Evolutionary conservation across 2,329 filamentous ascomycete genomes (phyloP).

Genomic region (Phialophora chinensis): DNA sequence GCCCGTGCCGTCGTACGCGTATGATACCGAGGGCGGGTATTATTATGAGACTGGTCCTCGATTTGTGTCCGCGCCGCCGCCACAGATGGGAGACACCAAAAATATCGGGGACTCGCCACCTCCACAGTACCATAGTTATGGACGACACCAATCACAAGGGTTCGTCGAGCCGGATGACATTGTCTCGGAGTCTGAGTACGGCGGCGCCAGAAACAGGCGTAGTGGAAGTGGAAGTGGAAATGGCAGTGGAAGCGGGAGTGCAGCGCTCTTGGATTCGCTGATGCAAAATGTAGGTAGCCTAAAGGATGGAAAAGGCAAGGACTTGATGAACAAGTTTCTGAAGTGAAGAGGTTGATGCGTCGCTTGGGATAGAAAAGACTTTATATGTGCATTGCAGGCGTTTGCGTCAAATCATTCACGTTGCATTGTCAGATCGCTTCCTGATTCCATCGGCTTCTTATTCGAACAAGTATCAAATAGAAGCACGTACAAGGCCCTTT

Average conservation of each 20-base stretch:
- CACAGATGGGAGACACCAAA: not conserved
- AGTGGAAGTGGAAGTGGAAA: not conserved
- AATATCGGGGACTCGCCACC: not conserved
- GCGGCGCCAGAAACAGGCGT: not conserved
- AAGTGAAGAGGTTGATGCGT: not conserved
- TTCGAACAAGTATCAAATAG: not conserved
- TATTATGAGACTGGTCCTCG: not conserved
- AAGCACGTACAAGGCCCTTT: not conserved
- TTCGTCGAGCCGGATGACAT: constrained; percentile 22
- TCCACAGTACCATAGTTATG: not conserved
- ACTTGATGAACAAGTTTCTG: constrained; percentile 21
- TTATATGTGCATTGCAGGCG: constrained; percentile 1
- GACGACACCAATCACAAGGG: constrained; percentile 8
- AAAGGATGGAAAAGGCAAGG: constrained; percentile 20
- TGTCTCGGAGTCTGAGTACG: not conserved
- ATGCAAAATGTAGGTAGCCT: not conserved
- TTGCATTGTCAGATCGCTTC: not conserved
- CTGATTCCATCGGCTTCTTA: not conserved
- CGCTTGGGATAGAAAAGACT: not conserved
- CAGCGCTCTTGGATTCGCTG: constrained; percentile 7
- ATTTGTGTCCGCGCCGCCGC: not conserved
- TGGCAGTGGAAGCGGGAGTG: not conserved
- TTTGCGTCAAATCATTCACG: not conserved
- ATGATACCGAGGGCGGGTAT: not conserved
- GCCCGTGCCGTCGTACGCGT: constrained; percentile 16